phyloP scores from a whole-genome alignment of 345 rosid genomes.

The Murraya paniculata region DNA sequence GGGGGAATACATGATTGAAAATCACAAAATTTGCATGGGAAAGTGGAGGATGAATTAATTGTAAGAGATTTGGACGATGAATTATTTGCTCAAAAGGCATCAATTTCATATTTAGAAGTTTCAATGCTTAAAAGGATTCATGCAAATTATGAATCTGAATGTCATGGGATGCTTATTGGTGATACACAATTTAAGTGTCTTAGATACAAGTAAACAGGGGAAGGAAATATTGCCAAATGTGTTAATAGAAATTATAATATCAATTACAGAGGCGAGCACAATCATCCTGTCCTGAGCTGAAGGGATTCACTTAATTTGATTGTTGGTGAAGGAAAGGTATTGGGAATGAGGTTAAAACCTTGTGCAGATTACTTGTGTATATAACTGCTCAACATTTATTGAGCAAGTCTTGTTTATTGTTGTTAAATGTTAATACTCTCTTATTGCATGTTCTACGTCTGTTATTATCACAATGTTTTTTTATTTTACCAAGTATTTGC shows the following conservation, averaged over 20 bases:
- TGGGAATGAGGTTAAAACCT: conserved; percentile 23
- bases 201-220: conserved; percentile 20
- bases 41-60: conserved; percentile 26
- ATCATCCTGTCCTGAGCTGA: conserved; percentile 30
- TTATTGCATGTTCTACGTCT: conserved; percentile 8
- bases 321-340: conserved; percentile 62
- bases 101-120: conserved; percentile 22
- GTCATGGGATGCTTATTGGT: conserved; percentile 17
- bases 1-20: conserved; percentile 24
- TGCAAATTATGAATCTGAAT: conserved; percentile 11
- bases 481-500: background rate
- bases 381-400: conserved; percentile 21
- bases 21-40: conserved; percentile 15
- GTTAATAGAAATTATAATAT: conserved; percentile 23
- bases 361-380: conserved; percentile 26
- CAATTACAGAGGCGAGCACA: conserved; percentile 31
- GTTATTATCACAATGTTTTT: background rate
- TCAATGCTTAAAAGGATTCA: conserved; percentile 23
- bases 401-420: conserved; percentile 18
- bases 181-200: conserved; percentile 16
- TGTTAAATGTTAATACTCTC: conserved; percentile 4
- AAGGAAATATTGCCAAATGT: conserved; percentile 26
- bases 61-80: conserved; percentile 27
- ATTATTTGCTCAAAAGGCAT: conserved; percentile 24
- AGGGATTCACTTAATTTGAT: conserved; percentile 40